Base-by-base conservation (phyloP, 75 land plant genomes). In the Azolla pinnata region DNA sequence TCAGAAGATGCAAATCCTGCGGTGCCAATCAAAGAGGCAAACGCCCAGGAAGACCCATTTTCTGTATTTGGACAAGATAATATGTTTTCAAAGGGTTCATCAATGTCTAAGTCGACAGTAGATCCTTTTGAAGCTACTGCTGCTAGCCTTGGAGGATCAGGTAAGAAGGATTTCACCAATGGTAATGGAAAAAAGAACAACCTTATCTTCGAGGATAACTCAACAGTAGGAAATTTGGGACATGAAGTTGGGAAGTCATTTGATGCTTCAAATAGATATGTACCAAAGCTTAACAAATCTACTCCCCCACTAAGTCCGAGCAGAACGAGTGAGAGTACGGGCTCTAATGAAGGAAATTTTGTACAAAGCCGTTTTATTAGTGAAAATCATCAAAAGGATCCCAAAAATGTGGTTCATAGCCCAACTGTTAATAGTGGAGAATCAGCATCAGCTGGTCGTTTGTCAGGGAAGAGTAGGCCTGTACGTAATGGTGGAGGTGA, bases 1-100 rank as follows among this genome's bases (percentile, higher is more conserved):
- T 3, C 54, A 3, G 54, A 23, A 52, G 54, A 21, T 52, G 54
- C 29, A 52, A 23, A 52, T 3, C 54, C 54, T 52, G 2, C 54
- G 24, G 24, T 10, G 29, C 28, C 29, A 27, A 29, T 25, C 2
- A 27, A 52, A 3, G 25, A 14, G 5, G 7, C 35, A 10, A 29
- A 31, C 23, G 31, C 23, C 5, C 7, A 16, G 34, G 59, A 38
- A 14, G 59, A 33, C 34, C 32, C 19, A 19, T 33, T 33, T 19
- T 16, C 35, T 10, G 44, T 19, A 12, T 31, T 3, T 57, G 34
- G 9, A 9, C 2, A 18, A 46, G 49, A 46, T 14, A 46, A 4
- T 46, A 4, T 46, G 2, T 14, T 4, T 46, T 17, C 49, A 14
- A 46, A 18, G 21, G 14, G 4, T 46, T 3, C 49, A 46, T 17